Percentiles rank a stretch among this genome's conserved stretches.
Conservation (phyloP, 2,329 filamentous ascomycete species). For the Zymoseptoria brevis region DNA sequence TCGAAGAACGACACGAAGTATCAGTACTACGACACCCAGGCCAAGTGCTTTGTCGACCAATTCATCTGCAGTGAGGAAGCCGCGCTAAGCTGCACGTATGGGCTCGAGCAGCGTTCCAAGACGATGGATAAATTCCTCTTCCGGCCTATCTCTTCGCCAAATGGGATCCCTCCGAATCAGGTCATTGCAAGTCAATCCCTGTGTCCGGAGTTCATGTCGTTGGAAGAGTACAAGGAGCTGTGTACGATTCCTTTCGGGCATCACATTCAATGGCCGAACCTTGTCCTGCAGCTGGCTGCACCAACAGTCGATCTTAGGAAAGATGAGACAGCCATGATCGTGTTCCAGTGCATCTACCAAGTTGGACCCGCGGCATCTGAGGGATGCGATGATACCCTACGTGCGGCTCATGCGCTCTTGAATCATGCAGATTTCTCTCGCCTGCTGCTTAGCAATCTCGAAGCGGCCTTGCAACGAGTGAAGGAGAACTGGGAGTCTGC, state of each 20-base stretch:
- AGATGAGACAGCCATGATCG: slow-evolving; percentile 41
- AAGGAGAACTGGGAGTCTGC: slow-evolving; percentile 22
- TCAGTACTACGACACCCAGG: slow-evolving; percentile 39
- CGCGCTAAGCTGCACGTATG: not conserved
- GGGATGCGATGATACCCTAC: slow-evolving; percentile 21
- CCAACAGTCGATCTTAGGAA: slow-evolving; percentile 54
- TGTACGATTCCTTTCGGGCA: slow-evolving; percentile 43
- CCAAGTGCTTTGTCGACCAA: not conserved
- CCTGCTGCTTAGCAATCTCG: slow-evolving; percentile 7
- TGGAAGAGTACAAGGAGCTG: slow-evolving; percentile 48
- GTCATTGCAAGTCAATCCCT: slow-evolving; percentile 41
- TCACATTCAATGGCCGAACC: slow-evolving; percentile 40
- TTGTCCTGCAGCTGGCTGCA: slow-evolving; percentile 45
- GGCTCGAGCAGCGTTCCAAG: not conserved
- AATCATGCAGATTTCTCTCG: slow-evolving; percentile 28
- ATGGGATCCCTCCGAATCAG: slow-evolving; percentile 15
- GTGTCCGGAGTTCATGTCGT: slow-evolving; percentile 41
- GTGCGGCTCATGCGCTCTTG: slow-evolving; percentile 45
- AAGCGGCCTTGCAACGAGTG: slow-evolving; percentile 8
- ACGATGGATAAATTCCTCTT: slow-evolving; percentile 1
- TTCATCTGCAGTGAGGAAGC: not conserved
- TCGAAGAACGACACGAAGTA: slow-evolving; percentile 41
- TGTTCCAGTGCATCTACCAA: slow-evolving; percentile 48
- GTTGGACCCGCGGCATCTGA: slow-evolving; percentile 43
- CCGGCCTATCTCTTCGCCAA: not conserved